phyloP scores from a whole-genome alignment of 208 protist species.

The Trypanosomatidae sp. region DNA sequence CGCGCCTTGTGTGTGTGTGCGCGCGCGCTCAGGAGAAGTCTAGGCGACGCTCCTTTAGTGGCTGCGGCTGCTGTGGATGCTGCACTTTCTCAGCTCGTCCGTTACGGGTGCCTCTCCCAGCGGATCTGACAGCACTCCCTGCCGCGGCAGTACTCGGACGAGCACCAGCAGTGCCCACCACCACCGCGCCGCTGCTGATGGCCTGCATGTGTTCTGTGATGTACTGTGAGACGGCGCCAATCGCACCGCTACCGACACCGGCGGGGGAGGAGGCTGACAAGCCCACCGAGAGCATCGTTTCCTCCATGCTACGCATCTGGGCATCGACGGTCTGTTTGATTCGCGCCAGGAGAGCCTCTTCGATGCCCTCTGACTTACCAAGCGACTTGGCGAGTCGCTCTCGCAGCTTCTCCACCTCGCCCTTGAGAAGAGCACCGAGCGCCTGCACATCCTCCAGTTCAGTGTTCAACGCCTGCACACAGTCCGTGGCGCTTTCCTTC shows the following conservation, averaged over 20 bases:
- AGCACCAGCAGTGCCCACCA: slow-evolving; percentile 1
- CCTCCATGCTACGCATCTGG: slow-evolving; percentile 62
- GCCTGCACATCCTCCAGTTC: slow-evolving; percentile 83
- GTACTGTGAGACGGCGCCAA: slow-evolving; percentile 31
- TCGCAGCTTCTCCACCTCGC: slow-evolving; percentile 64
- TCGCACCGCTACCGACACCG: slow-evolving; percentile 22
- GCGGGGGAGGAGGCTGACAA: not conserved
- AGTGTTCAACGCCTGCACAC: slow-evolving; percentile 68
- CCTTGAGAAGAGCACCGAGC: slow-evolving; percentile 63
- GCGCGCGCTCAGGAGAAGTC: slow-evolving; percentile 19
- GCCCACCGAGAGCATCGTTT: slow-evolving; percentile 31
- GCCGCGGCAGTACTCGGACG: not conserved
- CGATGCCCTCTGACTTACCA: slow-evolving; percentile 51
- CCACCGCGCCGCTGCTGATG: slow-evolving; percentile 15
- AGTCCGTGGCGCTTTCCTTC: slow-evolving; percentile 72
- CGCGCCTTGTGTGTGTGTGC: too few species aligned
- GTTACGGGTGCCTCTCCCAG: not conserved
- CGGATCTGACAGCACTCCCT: not conserved
- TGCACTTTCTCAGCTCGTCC: not conserved
- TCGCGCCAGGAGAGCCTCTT: slow-evolving; percentile 61
- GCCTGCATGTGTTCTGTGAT: slow-evolving; percentile 32
- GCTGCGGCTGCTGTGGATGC: slow-evolving; percentile 4
- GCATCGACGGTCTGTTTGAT: slow-evolving; percentile 74
- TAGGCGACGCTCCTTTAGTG: slow-evolving; percentile 23
- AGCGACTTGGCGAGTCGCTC: slow-evolving; percentile 50